Evolutionary conservation across 2,329 filamentous ascomycete genomes (phyloP), one percentile per base, ranked within the genome.

Genomic region (Fusarium sp.): DNA sequence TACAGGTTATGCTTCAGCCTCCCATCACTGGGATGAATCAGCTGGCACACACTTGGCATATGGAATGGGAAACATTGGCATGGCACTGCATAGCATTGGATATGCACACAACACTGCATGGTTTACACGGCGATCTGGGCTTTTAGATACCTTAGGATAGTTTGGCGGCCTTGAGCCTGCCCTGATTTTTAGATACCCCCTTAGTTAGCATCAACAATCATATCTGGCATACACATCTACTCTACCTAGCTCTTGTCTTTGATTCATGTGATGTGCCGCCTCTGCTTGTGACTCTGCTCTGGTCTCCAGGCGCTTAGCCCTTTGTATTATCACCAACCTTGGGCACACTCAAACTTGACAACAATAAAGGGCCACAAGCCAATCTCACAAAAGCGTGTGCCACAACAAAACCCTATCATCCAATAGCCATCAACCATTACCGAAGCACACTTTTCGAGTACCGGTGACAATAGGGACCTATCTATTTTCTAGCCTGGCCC

Each of bases 61-160:
- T 40, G 64, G 58, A 60, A 50, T 57, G 25, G 64, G 68, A 57
- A 56, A 52, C 57, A 71, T 50, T 67, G 23, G 62, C 40, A 42
- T 37, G 65, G 49, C 6, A 49, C 46, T 32, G 46, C 47, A 38
- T 53, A 53, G 50, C 50, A 71, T 52, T 58, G 58, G 67, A 64
- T 67, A 67, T 73, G 71, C 61, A 57, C 49, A 56, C 44, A 60
- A 50, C 66, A 64, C 21, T 50, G 66, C 67, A 70, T 67, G 65
- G 32, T 52, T 52, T 71, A 67, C 61, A 66, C 60, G 58, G 71
- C 59, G 63, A 73, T 52, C 30, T 68, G 43, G 63, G 23, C 40
- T 56, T 59, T 61, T 73, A 75, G 72, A 75, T 75, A 75, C 72
- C 69, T 75, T 75, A 73, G 72, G 72, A 74, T 75, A 75, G 72